These are phyloP conservation scores for Pistacia atlantica DNA, from an alignment of 345 rosid species.

Conservation along the genomic window DNA sequence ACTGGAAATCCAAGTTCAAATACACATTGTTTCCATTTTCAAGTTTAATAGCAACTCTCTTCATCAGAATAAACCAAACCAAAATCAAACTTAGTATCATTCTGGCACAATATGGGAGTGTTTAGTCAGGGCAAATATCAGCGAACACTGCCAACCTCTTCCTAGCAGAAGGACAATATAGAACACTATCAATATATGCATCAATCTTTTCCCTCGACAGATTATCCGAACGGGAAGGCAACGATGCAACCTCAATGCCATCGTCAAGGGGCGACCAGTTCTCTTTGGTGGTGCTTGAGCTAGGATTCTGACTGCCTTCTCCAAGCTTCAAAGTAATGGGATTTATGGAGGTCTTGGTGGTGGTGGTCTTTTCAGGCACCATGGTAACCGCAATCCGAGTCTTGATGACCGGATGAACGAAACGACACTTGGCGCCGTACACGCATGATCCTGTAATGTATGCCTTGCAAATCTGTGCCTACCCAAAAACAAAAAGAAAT, in stretches of 20 bases:
- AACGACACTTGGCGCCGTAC: slow-evolving; percentile 27
- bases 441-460: slow-evolving; percentile 21
- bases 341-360: not conserved
- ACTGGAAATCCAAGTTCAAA: no score
- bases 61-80: not conserved
- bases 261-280: slow-evolving; percentile 77
- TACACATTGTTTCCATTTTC: no score
- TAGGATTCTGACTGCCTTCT: not conserved
- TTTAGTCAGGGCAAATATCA: slow-evolving; percentile 32
- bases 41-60: not conserved
- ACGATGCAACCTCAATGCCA: slow-evolving; percentile 49
- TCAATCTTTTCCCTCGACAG: slow-evolving; percentile 35
- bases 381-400: not conserved
- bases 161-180: slow-evolving; percentile 28
- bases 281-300: slow-evolving; percentile 3
- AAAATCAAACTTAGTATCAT: not conserved
- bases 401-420: slow-evolving; percentile 11
- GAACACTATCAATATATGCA: slow-evolving; percentile 30
- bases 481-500: slow-evolving; percentile 7
- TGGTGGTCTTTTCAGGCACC: not conserved
- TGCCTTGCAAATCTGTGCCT: slow-evolving; percentile 34
- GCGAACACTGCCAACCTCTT: slow-evolving; percentile 47
- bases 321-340: not conserved
- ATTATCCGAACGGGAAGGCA: slow-evolving; percentile 14
- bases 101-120: not conserved